These are phyloP conservation scores for Bremia lactucae DNA, from an alignment of 352 stramenopile species.

Conservation along the genomic window DNA sequence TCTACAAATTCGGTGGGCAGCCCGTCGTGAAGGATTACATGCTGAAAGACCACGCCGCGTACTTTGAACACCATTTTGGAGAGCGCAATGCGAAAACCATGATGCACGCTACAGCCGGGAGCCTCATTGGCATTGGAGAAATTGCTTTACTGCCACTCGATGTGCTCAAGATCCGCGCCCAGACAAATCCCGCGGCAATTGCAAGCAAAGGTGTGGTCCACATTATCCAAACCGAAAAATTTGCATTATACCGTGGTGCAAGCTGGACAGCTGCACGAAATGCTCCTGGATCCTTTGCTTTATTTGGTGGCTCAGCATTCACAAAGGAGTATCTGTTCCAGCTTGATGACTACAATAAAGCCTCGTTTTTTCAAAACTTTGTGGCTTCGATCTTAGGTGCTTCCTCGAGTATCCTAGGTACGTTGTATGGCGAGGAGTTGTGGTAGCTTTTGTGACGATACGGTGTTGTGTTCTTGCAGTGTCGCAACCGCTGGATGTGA, in stretches of 20 bases:
- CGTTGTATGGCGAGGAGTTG: constrained; percentile 2
- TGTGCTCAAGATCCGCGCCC: constrained; percentile 93
- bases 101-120: constrained; percentile 87
- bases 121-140: constrained; percentile 91
- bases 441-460: not conserved
- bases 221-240: constrained; percentile 89
- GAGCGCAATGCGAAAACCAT: constrained; percentile 90
- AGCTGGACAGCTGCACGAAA: constrained; percentile 90
- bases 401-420: constrained; percentile 75
- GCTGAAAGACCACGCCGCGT: constrained; percentile 76
- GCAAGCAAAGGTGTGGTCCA: constrained; percentile 84
- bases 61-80: constrained; percentile 85
- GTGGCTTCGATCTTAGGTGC: constrained; percentile 78
- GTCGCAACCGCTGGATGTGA: constrained; percentile 89
- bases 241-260: constrained; percentile 85
- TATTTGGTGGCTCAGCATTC: constrained; percentile 88
- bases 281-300: constrained; percentile 90
- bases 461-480: constrained; percentile 33
- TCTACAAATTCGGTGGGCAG: constrained; percentile 96
- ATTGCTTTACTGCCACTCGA: constrained; percentile 92
- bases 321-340: constrained; percentile 87
- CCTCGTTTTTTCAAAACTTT: constrained; percentile 88
- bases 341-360: constrained; percentile 84
- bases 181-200: constrained; percentile 90
- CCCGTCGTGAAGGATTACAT: constrained; percentile 90